Evolutionary conservation across 2,329 filamentous ascomycete genomes (phyloP).

Genomic region (Arthrobotrys pseudoclavata): DNA sequence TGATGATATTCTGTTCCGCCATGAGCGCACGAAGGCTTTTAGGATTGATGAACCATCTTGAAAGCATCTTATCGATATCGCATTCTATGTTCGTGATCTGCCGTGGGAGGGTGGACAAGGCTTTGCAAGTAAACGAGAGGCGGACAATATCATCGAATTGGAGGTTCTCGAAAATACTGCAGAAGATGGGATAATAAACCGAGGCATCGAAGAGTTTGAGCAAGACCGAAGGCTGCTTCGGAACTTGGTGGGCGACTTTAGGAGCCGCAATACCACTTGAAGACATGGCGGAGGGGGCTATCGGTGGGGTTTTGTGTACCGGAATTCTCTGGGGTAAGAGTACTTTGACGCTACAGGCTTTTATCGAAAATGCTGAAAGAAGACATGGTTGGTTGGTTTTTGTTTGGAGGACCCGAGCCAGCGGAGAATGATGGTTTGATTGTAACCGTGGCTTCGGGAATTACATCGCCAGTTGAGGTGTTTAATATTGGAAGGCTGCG

Average conservation of each 20-base stretch:
- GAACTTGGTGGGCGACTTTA: background rate
- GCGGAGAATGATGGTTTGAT: background rate
- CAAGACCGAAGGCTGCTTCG: constrained; percentile 6
- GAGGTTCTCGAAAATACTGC: constrained; percentile 23
- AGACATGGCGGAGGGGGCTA: background rate
- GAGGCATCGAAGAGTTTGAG: constrained; percentile 38
- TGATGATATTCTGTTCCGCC: constrained; percentile 52
- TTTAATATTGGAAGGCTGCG: background rate
- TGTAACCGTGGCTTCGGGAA: background rate
- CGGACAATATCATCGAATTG: constrained; percentile 44
- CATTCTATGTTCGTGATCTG: constrained; percentile 45
- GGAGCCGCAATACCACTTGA: background rate
- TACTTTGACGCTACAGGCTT: background rate
- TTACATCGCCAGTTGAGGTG: constrained; percentile 15
- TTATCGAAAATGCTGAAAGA: constrained; percentile 8
- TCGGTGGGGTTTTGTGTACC: background rate
- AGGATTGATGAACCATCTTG: constrained; percentile 24
- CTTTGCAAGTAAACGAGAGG: constrained; percentile 44
- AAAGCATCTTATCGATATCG: constrained; percentile 45
- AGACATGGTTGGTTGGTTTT: background rate
- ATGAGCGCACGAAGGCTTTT: constrained; percentile 38
- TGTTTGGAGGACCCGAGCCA: background rate
- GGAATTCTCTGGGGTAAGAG: background rate
- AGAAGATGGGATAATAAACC: constrained; percentile 48
- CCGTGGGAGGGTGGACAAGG: constrained; percentile 28